Conservation (phyloP, 257 asterid species). For the Nicotiana knightiana region DNA sequence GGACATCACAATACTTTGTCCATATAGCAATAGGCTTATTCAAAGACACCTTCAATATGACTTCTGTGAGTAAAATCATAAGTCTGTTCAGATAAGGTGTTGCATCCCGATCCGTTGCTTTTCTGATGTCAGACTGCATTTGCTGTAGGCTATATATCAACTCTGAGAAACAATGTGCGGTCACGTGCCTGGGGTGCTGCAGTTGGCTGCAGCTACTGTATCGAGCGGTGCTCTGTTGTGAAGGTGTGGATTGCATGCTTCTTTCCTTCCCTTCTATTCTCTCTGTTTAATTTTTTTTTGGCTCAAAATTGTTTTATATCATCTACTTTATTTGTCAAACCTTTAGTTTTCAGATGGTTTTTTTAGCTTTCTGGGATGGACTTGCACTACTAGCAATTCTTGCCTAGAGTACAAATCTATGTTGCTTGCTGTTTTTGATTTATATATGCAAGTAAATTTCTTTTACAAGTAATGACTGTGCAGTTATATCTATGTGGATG, state of each 20-base stretch:
- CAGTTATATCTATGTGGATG: neutral
- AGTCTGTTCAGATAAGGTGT: neutral
- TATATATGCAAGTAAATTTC: slow-evolving; percentile 3
- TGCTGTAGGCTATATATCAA: slow-evolving; percentile 72
- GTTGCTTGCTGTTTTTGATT: neutral
- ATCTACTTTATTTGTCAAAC: neutral
- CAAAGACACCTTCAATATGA: neutral
- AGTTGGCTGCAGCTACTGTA: slow-evolving; percentile 85
- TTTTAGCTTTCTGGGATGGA: neutral
- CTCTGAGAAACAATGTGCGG: slow-evolving; percentile 90
- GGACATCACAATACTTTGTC: neutral
- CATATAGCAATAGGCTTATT: neutral
- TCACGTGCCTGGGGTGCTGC: slow-evolving; percentile 99
- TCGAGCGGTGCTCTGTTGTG: slow-evolving; percentile 77
- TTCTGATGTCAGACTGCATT: slow-evolving; percentile 12
- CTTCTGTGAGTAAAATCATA: neutral
- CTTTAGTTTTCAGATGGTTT: neutral
- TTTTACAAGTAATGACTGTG: slow-evolving; percentile 2
- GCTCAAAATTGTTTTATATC: neutral
- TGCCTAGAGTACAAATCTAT: neutral
- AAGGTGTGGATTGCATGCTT: slow-evolving; percentile 51
- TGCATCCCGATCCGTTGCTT: neutral
- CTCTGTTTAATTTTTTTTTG: neutral
- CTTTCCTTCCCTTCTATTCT: neutral
- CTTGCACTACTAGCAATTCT: neutral